Conservation (phyloP, 2,329 filamentous ascomycete genomes). For the Chrysosporium queenslandicum region DNA sequence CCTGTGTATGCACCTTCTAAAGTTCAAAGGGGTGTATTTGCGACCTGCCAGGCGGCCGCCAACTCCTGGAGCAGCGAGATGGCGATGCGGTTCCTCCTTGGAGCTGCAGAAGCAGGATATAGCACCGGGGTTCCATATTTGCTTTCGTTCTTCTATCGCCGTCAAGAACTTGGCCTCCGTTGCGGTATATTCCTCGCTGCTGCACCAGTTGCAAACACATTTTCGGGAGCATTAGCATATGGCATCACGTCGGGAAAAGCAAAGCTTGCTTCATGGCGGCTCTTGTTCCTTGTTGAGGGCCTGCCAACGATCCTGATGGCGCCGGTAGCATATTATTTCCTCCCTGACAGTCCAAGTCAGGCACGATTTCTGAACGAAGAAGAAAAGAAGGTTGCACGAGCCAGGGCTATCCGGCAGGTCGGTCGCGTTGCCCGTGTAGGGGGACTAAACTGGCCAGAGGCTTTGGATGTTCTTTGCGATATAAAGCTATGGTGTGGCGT, state of each 20-base stretch:
- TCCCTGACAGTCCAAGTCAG: slow-evolving; percentile 45
- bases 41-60: slow-evolving; percentile 39
- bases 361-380: slow-evolving; percentile 48
- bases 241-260: slow-evolving; percentile 53
- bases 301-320: slow-evolving; percentile 49
- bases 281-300: slow-evolving; percentile 57
- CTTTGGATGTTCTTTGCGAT: slow-evolving; percentile 38
- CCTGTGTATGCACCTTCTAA: neutral
- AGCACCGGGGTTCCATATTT: slow-evolving; percentile 42
- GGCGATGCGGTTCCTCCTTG: slow-evolving; percentile 42
- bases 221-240: slow-evolving; percentile 60
- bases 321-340: slow-evolving; percentile 45
- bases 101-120: slow-evolving; percentile 39
- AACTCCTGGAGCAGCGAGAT: slow-evolving; percentile 41
- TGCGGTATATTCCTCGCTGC: slow-evolving; percentile 46
- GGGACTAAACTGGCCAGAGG: slow-evolving; percentile 39
- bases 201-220: slow-evolving; percentile 65
- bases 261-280: slow-evolving; percentile 52
- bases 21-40: slow-evolving; percentile 37
- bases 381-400: slow-evolving; percentile 49
- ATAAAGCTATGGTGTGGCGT: slow-evolving; percentile 42
- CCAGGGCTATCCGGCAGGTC: slow-evolving; percentile 45
- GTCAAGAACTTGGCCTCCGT: slow-evolving; percentile 47
- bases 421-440: slow-evolving; percentile 38
- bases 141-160: slow-evolving; percentile 50